A percentile compares a stretch with the other conserved stretches of the same genome.
Evolutionary conservation across 2,329 filamentous ascomycete genomes (phyloP).

Genomic region (Aureobasidium sp.): DNA sequence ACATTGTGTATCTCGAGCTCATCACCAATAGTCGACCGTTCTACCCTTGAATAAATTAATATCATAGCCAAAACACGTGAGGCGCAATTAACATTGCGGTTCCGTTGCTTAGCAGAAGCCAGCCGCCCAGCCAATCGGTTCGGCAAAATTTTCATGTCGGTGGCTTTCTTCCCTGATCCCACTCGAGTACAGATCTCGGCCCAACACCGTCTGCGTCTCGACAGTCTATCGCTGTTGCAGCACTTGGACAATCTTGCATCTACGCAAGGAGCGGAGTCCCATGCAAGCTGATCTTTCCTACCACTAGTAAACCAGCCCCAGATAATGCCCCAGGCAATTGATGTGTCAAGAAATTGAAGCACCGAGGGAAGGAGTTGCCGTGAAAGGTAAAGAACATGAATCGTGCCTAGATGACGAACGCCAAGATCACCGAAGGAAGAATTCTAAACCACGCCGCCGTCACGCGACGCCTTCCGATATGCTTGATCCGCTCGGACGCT

Average conservation of each 20-base stretch:
- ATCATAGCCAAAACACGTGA: neutral
- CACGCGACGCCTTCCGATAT: neutral
- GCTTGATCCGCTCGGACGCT: slow-evolving; percentile 2
- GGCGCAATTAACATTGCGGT: slow-evolving; percentile 11
- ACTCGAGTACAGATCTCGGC: neutral
- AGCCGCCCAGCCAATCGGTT: slow-evolving; percentile 1
- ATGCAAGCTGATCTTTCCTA: neutral
- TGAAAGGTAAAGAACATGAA: neutral
- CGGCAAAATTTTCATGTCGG: neutral
- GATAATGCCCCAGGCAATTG: neutral
- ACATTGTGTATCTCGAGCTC: neutral
- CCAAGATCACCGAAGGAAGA: slow-evolving; percentile 1
- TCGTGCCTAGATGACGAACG: slow-evolving; percentile 2
- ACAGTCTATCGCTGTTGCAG: neutral
- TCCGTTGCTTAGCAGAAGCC: slow-evolving; percentile 7
- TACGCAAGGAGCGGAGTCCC: neutral
- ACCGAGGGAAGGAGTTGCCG: neutral
- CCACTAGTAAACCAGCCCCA: neutral
- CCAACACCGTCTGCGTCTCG: neutral
- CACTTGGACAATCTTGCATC: neutral
- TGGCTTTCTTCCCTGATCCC: neutral
- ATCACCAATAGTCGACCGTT: neutral
- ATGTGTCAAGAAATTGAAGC: slow-evolving; percentile 1
- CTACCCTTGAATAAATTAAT: neutral
- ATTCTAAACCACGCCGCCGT: slow-evolving; percentile 2